phyloP scores from a whole-genome alignment of 2,329 filamentous ascomycete species.

The Parafenestella ontariensis region DNA sequence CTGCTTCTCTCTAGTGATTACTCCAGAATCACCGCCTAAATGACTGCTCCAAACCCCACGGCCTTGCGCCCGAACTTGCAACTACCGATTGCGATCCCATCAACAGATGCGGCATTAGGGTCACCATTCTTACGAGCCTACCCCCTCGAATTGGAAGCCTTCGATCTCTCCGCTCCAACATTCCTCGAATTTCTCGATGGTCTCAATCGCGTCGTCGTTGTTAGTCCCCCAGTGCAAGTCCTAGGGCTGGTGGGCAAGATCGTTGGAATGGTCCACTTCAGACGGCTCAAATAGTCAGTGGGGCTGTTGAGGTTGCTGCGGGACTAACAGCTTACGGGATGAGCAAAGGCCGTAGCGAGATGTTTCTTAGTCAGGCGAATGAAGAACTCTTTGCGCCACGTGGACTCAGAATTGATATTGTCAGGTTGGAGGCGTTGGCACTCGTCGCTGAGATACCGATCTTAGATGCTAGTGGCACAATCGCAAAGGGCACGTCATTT shows the following conservation, averaged over 20 bases:
- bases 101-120: slow-evolving; percentile 1
- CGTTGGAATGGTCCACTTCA: slow-evolving; percentile 1
- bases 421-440: slow-evolving; percentile 6
- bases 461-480: slow-evolving; percentile 2
- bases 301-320: background rate
- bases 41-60: background rate
- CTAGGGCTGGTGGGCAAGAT: background rate
- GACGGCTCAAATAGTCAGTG: slow-evolving; percentile 5
- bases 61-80: too few species aligned
- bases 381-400: slow-evolving; percentile 4
- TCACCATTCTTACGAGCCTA: slow-evolving; percentile 12
- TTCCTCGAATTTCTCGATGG: slow-evolving; percentile 10
- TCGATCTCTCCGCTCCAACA: background rate
- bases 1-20: too few species aligned
- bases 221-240: slow-evolving; percentile 3
- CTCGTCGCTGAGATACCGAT: slow-evolving; percentile 4
- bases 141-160: slow-evolving; percentile 2
- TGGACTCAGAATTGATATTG: slow-evolving; percentile 3
- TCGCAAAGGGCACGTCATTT: background rate
- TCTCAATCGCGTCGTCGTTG: slow-evolving; percentile 6
- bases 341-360: slow-evolving; percentile 3
- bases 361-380: slow-evolving; percentile 1
- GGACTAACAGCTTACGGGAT: background rate
- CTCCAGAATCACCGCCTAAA: background rate
- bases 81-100: slow-evolving; percentile 6